Conservation (phyloP, 257 asterid genomes). For the Gentiana straminea region DNA sequence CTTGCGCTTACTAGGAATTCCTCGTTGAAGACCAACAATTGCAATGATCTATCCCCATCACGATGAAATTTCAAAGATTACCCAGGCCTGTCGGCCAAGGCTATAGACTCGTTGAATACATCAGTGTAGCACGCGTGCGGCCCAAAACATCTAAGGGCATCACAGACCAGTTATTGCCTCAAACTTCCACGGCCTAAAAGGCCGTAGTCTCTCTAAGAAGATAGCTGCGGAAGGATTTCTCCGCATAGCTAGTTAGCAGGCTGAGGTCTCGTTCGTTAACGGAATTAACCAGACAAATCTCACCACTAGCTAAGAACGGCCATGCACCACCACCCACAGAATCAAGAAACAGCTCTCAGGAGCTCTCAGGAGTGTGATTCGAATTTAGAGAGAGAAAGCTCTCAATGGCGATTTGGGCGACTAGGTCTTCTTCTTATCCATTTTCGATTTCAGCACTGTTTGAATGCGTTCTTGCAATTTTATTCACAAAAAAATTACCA, state of each 20-base stretch:
- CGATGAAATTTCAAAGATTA: conserved; percentile 51
- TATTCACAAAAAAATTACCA: too few species aligned
- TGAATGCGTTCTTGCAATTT: too few species aligned
- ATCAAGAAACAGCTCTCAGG: conserved; percentile 4
- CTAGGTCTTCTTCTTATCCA: too few species aligned
- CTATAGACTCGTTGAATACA: conserved; percentile 44
- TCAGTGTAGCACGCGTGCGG: conserved; percentile 39
- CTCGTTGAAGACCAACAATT: conserved; percentile 7
- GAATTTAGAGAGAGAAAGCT: too few species aligned
- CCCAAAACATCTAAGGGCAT: conserved; percentile 2
- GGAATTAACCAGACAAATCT: conserved; percentile 1
- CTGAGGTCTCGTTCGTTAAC: conserved; percentile 2
- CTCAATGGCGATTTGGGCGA: too few species aligned
- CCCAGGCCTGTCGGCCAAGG: conserved; percentile 57
- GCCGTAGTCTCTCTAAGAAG: conserved; percentile 3
- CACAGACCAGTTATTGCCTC: too few species aligned
- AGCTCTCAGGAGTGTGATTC: too few species aligned
- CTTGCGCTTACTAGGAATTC: conserved; percentile 11
- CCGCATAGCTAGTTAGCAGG: conserved; percentile 3
- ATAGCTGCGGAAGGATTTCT: background rate
- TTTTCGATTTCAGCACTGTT: too few species aligned
- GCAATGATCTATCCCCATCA: conserved; percentile 26
- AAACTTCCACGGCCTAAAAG: conserved; percentile 1
- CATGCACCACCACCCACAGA: conserved; percentile 7
- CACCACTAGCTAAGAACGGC: conserved; percentile 2